phyloP scores from a whole-genome alignment of 306 rosid genomes.

The Chamaecrista fasciculata region DNA sequence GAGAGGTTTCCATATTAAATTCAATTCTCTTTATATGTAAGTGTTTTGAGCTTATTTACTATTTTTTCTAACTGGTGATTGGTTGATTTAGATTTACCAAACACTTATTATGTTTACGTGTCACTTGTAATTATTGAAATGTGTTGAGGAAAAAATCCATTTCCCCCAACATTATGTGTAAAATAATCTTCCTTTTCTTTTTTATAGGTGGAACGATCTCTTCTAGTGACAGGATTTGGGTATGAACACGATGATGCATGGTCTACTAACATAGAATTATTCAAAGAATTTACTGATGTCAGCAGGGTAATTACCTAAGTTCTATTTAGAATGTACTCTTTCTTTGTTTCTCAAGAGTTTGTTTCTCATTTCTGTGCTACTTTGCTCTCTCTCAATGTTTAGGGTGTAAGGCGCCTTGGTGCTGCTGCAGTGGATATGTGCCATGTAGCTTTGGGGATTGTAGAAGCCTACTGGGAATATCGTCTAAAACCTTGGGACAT shows the following conservation, averaged over 20 bases:
- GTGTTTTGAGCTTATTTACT: background rate
- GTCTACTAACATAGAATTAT: conserved; percentile 82
- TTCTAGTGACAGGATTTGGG: conserved; percentile 95
- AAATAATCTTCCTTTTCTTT: conserved; percentile 16
- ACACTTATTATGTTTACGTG: background rate
- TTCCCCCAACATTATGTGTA: background rate
- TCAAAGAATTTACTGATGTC: conserved; percentile 88
- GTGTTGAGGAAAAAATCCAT: background rate
- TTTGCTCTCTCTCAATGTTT: conserved; percentile 21
- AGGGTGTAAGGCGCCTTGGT: conserved; percentile 99
- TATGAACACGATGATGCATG: conserved; percentile 94
- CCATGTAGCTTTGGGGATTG: conserved; percentile 94
- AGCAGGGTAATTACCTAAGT: conserved; percentile 71
- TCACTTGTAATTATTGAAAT: background rate
- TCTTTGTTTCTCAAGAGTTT: background rate
- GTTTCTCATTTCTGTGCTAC: conserved; percentile 4
- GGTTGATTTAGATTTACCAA: background rate
- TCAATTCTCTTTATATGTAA: background rate
- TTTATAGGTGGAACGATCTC: conserved; percentile 80
- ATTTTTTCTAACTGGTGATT: background rate
- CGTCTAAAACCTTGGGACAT: conserved; percentile 99
- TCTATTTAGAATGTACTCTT: background rate
- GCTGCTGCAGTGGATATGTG: conserved; percentile 99
- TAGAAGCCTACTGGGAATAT: conserved; percentile 97
- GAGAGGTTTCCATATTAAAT: background rate